Percentiles rank a stretch among this genome's conserved stretches.
Evolutionary conservation across 257 asterid genomes (phyloP).

Genomic region (Perilla frutescens): DNA sequence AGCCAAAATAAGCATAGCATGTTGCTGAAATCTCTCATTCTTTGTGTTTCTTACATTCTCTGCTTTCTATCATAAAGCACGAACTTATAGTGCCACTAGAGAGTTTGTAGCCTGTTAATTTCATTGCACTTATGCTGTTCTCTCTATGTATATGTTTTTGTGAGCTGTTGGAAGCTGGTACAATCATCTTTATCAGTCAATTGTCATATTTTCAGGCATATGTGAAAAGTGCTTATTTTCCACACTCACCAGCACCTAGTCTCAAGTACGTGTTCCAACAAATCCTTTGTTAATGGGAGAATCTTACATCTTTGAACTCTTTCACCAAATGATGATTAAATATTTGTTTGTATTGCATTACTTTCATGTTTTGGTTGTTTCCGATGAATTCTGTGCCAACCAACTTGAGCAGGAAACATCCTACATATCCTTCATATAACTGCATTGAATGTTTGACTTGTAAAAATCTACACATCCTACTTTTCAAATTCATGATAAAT

Average conservation of each 20-base stretch:
- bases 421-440: background rate
- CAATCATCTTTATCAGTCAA: background rate
- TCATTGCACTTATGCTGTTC: conserved; percentile 3
- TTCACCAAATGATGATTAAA: background rate
- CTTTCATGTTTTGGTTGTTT: background rate
- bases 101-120: conserved; percentile 10
- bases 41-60: conserved; percentile 3
- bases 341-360: background rate
- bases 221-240: conserved; percentile 71
- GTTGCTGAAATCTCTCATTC: background rate
- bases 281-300: conserved; percentile 11
- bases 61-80: background rate
- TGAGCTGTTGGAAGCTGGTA: background rate
- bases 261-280: conserved; percentile 62
- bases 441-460: background rate
- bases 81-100: background rate
- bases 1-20: background rate
- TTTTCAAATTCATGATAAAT: background rate
- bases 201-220: conserved; percentile 59
- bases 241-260: conserved; percentile 85
- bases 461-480: background rate
- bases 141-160: background rate
- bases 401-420: conserved; percentile 3
- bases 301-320: background rate
- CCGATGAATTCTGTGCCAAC: background rate